These are phyloP conservation scores for Phytopythium aichiense DNA, from an alignment of 352 stramenopile genomes.

Conservation along the genomic window DNA sequence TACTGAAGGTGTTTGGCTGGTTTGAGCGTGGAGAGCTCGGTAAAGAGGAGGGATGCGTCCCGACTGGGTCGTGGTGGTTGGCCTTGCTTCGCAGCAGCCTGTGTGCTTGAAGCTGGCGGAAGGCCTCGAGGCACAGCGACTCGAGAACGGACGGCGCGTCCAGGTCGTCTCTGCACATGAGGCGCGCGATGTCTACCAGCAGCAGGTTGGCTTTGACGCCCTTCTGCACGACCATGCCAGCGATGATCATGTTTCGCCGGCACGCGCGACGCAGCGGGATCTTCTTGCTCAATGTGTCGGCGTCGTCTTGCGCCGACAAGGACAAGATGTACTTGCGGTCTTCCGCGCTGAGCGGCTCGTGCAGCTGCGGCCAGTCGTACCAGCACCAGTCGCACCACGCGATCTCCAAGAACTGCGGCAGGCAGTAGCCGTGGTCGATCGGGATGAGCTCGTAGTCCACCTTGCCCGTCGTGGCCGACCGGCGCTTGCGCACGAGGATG, in stretches of 20 bases:
- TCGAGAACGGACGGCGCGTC: conserved; percentile 68
- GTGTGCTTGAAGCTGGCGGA: conserved; percentile 43
- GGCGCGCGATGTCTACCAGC: conserved; percentile 70
- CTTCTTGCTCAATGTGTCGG: conserved; percentile 51
- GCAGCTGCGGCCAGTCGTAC: conserved; percentile 96
- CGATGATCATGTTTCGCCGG: conserved; percentile 79
- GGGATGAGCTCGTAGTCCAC: conserved; percentile 93
- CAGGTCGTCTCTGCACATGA: conserved; percentile 84
- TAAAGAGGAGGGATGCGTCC: conserved; percentile 5
- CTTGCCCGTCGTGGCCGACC: conserved; percentile 36
- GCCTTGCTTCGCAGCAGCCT: conserved; percentile 28
- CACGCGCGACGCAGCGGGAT: conserved; percentile 72
- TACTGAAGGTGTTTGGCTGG: background rate
- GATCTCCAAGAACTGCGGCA: conserved; percentile 95
- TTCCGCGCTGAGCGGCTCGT: conserved; percentile 54
- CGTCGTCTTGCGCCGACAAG: conserved; percentile 53
- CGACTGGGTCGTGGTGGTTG: conserved; percentile 6
- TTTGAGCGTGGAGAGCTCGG: conserved; percentile 4
- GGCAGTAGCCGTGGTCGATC: conserved; percentile 99
- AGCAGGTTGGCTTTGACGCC: conserved; percentile 57
- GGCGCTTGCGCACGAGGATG: conserved; percentile 91
- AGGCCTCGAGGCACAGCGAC: conserved; percentile 62
- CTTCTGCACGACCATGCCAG: conserved; percentile 74
- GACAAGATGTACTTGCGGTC: conserved; percentile 63
- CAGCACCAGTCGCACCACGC: conserved; percentile 99